phyloP scores from a whole-genome alignment of 2,329 filamentous ascomycete species.

The Microsporum audouinii region DNA sequence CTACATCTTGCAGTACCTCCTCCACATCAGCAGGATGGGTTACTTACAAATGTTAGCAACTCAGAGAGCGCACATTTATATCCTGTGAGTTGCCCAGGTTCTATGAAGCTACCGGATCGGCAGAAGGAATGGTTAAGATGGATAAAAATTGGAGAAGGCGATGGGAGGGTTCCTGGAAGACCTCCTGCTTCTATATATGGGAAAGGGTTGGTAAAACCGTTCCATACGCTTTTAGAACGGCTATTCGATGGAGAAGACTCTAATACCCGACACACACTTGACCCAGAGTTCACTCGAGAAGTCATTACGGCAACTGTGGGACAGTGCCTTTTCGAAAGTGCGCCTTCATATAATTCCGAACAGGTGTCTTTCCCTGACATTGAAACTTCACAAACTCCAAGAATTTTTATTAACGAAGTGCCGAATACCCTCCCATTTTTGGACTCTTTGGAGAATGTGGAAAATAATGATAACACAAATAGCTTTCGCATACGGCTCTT shows the following conservation, averaged over 20 bases:
- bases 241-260: slow-evolving; percentile 6
- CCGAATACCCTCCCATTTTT: slow-evolving; percentile 26
- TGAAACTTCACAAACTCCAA: neutral
- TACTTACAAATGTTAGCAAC: slow-evolving; percentile 27
- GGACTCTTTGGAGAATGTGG: slow-evolving; percentile 17
- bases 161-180: slow-evolving; percentile 12
- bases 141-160: slow-evolving; percentile 22
- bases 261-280: neutral
- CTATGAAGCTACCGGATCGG: slow-evolving; percentile 24
- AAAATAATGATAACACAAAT: slow-evolving; percentile 10
- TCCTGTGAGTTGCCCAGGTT: slow-evolving; percentile 17
- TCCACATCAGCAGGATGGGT: slow-evolving; percentile 17
- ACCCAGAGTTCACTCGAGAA: slow-evolving; percentile 18
- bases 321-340: slow-evolving; percentile 27
- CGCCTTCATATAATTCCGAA: neutral
- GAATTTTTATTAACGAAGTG: slow-evolving; percentile 24
- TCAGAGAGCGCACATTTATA: slow-evolving; percentile 21
- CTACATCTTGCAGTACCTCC: slow-evolving; percentile 23
- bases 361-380: slow-evolving; percentile 6
- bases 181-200: slow-evolving; percentile 9
- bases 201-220: slow-evolving; percentile 6
- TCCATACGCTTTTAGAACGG: slow-evolving; percentile 9
- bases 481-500: slow-evolving; percentile 24
- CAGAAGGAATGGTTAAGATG: slow-evolving; percentile 30
- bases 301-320: slow-evolving; percentile 28